Evolutionary conservation across 768 basidiomycete genomes (phyloP), one percentile per base, ranked within the genome.

Genomic region (Rhizopogon salebrosus): DNA sequence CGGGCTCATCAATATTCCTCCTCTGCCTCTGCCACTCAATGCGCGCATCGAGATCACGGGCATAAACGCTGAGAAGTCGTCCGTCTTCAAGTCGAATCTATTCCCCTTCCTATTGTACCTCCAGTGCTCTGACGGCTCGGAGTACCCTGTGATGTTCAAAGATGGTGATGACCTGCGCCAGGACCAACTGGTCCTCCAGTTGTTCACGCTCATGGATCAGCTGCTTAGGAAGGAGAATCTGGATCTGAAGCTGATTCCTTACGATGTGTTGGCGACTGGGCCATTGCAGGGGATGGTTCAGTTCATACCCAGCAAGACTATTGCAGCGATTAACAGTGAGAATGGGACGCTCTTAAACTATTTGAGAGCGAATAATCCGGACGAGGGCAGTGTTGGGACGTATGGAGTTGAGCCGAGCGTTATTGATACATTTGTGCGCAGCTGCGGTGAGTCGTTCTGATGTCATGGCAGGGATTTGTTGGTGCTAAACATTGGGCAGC

Each of bases 101-200:
- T 92, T 85, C 61, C 97, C 97, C 0, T 77, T 99, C 49, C 76
- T 95, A 18, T 76, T 99, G 16, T 92, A 89, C 68, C 95, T 98
- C 69, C 86, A 91, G 60, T 89, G 89, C 59, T 75, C 83, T 9
- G 88, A 92, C 52, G 86, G 89, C 9, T 79, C 83, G 14, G 90
- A 94, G 64, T 98, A 89, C 68, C 90, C 95, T 0, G 81, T 98
- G 48, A 98, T 99, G 55, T 98, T 98, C 79, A 99, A 98, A 70
- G 95, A 98, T 60, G 97, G 97, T 13, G 97, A 98, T 64, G 97
- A 99, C 64, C 87, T 98, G 79, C 85, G 97, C 20, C 97, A 99
- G 68, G 97, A 99, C 65, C 97, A 99, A 67, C 82, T 99, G 35
- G 95, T 98, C 24, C 88, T 98, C 46, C 97, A 99, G 68, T 77